Evolutionary conservation across 139 green algal genomes (phyloP).

Genomic region (Coelastrella sp.): DNA sequence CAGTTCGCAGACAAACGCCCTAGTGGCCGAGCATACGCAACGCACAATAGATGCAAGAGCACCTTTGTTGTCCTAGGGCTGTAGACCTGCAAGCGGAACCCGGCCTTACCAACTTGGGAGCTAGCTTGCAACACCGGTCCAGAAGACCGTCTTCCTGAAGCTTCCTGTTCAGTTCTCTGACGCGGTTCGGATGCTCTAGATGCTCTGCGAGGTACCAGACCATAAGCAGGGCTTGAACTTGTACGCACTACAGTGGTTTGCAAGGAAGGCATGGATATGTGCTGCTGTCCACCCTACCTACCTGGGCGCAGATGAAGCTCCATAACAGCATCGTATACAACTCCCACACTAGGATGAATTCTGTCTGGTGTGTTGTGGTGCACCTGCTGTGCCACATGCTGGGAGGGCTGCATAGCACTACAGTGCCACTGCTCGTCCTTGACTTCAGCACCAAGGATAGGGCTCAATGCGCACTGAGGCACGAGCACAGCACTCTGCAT

Average conservation of each 20-base stretch:
- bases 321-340: constrained; percentile 35
- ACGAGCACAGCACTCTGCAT: no score
- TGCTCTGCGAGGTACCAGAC: constrained; percentile 40
- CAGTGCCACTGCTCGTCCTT: no score
- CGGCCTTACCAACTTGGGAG: constrained; percentile 20
- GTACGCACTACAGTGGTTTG: not conserved
- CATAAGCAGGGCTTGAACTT: not conserved
- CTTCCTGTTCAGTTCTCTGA: constrained; percentile 61
- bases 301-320: constrained; percentile 30
- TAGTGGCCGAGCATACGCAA: not conserved
- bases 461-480: no score
- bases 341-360: constrained; percentile 1
- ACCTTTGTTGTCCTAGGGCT: not conserved
- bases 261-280: not conserved
- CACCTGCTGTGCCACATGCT: no score
- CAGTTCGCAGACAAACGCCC: not conserved
- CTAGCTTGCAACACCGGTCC: not conserved
- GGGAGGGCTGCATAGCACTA: no score
- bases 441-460: no score
- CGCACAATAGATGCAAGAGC: not conserved
- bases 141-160: constrained; percentile 52
- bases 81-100: not conserved
- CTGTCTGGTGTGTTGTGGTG: no score
- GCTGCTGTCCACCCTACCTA: not conserved
- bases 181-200: constrained; percentile 65